Base-by-base conservation (phyloP, 23 red algal genomes). In the Gracilaria domingensis region DNA sequence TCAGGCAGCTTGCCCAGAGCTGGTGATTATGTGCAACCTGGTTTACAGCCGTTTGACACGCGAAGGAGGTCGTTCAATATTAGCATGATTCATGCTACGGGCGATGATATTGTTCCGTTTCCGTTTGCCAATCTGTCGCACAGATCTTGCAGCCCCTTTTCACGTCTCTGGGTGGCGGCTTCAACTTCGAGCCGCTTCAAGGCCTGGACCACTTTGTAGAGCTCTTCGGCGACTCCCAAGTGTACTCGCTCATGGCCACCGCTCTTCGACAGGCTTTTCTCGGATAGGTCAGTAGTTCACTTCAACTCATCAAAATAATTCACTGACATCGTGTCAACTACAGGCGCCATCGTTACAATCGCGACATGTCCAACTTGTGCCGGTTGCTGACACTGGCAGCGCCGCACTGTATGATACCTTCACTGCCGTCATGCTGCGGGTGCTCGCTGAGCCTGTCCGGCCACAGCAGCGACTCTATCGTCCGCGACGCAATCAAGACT, bases 141-240 rank as follows among this genome's bases (percentile, higher is more conserved):
- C 72, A 77, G 72, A 50, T 77, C 7, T 30, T 77, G 26, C 30
- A 77, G 38, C 72, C 72, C 2, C 23, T 77, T 40, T 77, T 77
- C 42, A 77, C 38, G 28, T 77, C 72, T 0, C 45, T 77, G 8
- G 72, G 72, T 7, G 72, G 72, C 6, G 42, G 72, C 26, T 50
- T 77, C 14, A 28, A 12, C 9, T 77, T 77, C 16, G 20, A 49
- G 38, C 23, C 40, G 12, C 38, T 51, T 8, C 18, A 77, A 50
- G 72, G 72, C 11, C 26, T 77, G 40, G 72, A 77, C 20, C 72
- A 77, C 45, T 77, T 77, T 23, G 21, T 5, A 0, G 4, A 48
- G 72, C 23, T 77, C 23, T 77, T 77, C 72, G 21, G 4, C n/a
- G 40, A 77, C 18, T 2, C 1, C 1, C 40, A 77, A 25, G 20